These are phyloP conservation scores for Globisporangium uncinulatum DNA, from an alignment of 352 stramenopile species.

Conservation along the genomic window DNA sequence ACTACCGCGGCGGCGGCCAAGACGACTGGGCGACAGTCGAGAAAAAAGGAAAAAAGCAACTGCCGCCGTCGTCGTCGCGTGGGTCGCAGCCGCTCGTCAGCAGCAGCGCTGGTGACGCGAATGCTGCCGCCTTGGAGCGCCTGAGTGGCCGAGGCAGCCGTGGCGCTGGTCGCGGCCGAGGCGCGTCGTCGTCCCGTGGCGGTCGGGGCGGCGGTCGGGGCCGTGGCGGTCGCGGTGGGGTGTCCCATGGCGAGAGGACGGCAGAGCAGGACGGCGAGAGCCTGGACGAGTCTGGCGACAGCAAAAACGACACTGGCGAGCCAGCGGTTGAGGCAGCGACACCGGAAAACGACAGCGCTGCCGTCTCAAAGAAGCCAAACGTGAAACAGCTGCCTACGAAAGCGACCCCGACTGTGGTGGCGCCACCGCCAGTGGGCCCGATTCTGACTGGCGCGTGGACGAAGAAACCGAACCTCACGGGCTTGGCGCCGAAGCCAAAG, in stretches of 20 bases:
- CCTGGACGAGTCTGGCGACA: slow-evolving; percentile 46
- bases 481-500: slow-evolving; percentile 26
- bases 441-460: slow-evolving; percentile 66
- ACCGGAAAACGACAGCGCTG: slow-evolving; percentile 9
- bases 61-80: slow-evolving; percentile 5
- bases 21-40: slow-evolving; percentile 74
- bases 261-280: slow-evolving; percentile 24
- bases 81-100: slow-evolving; percentile 28
- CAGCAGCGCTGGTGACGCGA: slow-evolving; percentile 19
- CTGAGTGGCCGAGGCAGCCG: slow-evolving; percentile 27
- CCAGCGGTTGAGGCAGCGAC: not conserved
- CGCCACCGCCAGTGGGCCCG: slow-evolving; percentile 41
- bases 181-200: slow-evolving; percentile 31
- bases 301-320: slow-evolving; percentile 15
- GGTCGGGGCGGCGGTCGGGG: slow-evolving; percentile 42
- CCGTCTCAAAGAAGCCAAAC: slow-evolving; percentile 32
- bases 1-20: slow-evolving; percentile 52
- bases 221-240: slow-evolving; percentile 29
- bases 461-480: slow-evolving; percentile 63
- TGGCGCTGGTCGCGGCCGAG: slow-evolving; percentile 44
- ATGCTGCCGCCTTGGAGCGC: slow-evolving; percentile 16
- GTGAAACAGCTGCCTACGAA: slow-evolving; percentile 30
- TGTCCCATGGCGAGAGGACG: slow-evolving; percentile 18
- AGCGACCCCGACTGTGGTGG: slow-evolving; percentile 25
- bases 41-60: slow-evolving; percentile 75